These are phyloP conservation scores for Neophaeococcomyces aloes DNA, from an alignment of 2,329 filamentous ascomycete genomes.

Conservation along the genomic window DNA sequence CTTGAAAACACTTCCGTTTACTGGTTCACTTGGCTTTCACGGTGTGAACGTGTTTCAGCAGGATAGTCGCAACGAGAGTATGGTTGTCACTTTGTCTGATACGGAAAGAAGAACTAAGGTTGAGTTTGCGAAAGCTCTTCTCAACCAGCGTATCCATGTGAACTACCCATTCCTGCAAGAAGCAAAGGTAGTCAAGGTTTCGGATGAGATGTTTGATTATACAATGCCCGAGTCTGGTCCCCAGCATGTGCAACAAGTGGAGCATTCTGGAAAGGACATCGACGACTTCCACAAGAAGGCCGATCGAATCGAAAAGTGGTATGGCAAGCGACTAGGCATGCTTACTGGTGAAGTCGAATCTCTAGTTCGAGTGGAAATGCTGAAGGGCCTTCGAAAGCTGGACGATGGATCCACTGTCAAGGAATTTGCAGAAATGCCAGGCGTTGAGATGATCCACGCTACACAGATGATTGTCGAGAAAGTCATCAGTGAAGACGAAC, in stretches of 20 bases:
- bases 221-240: conserved; percentile 55
- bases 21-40: conserved; percentile 71
- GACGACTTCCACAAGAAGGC: conserved; percentile 77
- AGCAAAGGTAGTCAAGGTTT: conserved; percentile 77
- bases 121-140: conserved; percentile 62
- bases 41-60: conserved; percentile 92
- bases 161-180: conserved; percentile 94
- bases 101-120: conserved; percentile 60
- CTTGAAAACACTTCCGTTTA: conserved; percentile 73
- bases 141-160: conserved; percentile 79
- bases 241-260: conserved; percentile 52
- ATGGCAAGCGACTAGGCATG: conserved; percentile 84
- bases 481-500: conserved; percentile 79
- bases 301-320: conserved; percentile 69
- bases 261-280: conserved; percentile 67
- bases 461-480: conserved; percentile 81
- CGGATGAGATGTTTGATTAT: conserved; percentile 90
- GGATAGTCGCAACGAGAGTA: conserved; percentile 92
- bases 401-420: conserved; percentile 86
- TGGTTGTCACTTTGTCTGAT: conserved; percentile 75
- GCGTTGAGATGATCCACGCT: conserved; percentile 82
- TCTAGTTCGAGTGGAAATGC: conserved; percentile 82
- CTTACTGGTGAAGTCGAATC: conserved; percentile 79
- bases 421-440: conserved; percentile 77
- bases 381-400: conserved; percentile 81